Evolutionary conservation across 1,284 basidiomycete genomes (phyloP).

Genomic region (Leccinum solheimii): DNA sequence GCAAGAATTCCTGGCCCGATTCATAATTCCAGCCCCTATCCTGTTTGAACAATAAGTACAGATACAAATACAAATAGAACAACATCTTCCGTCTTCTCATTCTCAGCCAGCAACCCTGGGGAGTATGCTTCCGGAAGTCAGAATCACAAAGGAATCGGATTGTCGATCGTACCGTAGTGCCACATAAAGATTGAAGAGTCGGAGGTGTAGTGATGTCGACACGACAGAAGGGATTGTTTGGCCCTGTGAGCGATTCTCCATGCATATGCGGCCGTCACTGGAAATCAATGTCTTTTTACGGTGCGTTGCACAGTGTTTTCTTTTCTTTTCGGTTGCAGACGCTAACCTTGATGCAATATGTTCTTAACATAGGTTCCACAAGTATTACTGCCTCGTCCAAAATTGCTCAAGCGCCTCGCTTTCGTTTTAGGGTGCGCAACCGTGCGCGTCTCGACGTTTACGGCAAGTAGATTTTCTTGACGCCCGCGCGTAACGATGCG

Average conservation of each 20-base stretch:
- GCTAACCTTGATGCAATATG: neutral
- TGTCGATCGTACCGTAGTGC: neutral
- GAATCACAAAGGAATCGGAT: neutral
- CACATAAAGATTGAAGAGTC: neutral
- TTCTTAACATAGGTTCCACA: neutral
- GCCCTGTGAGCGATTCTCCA: neutral
- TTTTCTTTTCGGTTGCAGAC: neutral
- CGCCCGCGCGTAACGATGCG: too few relatives aligned
- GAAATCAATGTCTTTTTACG: neutral
- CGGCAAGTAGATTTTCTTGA: too few relatives aligned
- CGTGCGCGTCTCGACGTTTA: too few relatives aligned
- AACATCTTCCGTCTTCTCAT: too few relatives aligned
- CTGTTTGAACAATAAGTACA: too few relatives aligned
- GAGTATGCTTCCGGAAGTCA: neutral
- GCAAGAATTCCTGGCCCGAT: too few relatives aligned
- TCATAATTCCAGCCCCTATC: too few relatives aligned
- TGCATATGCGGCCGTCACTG: neutral
- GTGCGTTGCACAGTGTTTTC: neutral
- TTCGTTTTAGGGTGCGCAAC: neutral
- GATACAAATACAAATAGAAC: too few relatives aligned
- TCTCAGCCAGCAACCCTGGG: neutral
- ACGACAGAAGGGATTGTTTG: neutral
- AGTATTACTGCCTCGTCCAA: neutral
- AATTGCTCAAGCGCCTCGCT: neutral
- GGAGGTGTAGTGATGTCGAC: neutral